Conservation (phyloP, 2,329 filamentous ascomycete genomes). For the Alternaria triticina region DNA sequence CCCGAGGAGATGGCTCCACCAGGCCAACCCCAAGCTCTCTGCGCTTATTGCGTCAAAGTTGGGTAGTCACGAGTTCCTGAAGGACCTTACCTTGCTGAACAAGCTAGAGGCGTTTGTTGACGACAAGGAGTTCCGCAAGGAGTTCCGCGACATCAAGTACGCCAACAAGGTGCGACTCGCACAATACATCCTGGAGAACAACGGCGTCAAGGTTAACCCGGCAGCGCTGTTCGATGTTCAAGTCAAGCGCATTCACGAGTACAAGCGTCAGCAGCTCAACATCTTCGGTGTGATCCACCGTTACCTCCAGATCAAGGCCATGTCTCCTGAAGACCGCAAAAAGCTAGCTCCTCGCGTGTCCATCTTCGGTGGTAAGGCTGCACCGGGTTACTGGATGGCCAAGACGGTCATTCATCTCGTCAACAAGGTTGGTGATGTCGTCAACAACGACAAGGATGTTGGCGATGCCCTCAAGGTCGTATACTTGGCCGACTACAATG, state of each 20-base stretch:
- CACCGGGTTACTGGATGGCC: slow-evolving; percentile 99
- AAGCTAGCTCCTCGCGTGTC: slow-evolving; percentile 87
- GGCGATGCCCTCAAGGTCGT: slow-evolving; percentile 96
- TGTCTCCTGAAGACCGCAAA: slow-evolving; percentile 83
- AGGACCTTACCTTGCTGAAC: slow-evolving; percentile 85
- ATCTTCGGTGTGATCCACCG: slow-evolving; percentile 98
- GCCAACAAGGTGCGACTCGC: slow-evolving; percentile 94
- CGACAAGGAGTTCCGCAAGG: slow-evolving; percentile 88
- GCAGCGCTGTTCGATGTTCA: slow-evolving; percentile 92
- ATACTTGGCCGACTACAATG: slow-evolving; percentile 98
- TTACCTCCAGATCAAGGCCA: slow-evolving; percentile 85
- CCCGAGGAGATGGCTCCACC: slow-evolving; percentile 93
- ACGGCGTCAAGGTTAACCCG: slow-evolving; percentile 83
- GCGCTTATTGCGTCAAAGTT: slow-evolving; percentile 91
- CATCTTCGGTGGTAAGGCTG: slow-evolving; percentile 97
- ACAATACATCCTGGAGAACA: slow-evolving; percentile 84
- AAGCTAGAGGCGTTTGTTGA: slow-evolving; percentile 83
- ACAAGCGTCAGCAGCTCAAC: slow-evolving; percentile 98
- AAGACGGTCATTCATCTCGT: slow-evolving; percentile 98
- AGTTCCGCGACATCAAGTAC: slow-evolving; percentile 96
- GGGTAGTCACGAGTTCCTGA: slow-evolving; percentile 83
- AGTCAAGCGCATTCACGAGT: slow-evolving; percentile 98
- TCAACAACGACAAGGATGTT: slow-evolving; percentile 91
- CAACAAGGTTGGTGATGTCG: slow-evolving; percentile 86
- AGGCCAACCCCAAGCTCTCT: slow-evolving; percentile 92